Base-by-base conservation (phyloP, 352 stramenopile genomes). In the Thalassiosira exigua region DNA sequence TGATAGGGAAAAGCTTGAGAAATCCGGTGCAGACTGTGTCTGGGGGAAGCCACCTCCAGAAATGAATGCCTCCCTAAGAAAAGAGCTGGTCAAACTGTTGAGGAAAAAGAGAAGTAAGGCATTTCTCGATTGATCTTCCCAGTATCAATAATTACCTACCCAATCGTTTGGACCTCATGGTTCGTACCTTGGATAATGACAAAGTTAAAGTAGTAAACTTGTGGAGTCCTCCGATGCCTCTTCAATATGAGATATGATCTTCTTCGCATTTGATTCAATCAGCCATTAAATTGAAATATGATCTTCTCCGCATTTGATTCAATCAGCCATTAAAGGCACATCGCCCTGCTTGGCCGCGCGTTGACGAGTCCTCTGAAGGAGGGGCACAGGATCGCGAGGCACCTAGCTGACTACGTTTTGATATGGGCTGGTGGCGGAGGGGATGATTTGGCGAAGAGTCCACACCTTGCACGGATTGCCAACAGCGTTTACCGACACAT, bases 351-450 rank as follows among this genome's bases (percentile, higher is more conserved):
- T 0, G 92, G 89, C 0, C 86, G 85, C 52, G 77, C 79, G 17
- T 71, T 96, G 32, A 95, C 91, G 12, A 81, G 85, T 24, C 71
- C 77, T 50, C 51, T 92, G 32, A 87, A 94, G 59, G 85, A 93
- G 72, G 89, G 85, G 1, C 88, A 95, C 61, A 64, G 84, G 68
- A 94, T 95, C 69, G 86, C 89, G 17, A 69, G 88, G 7, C 92
- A 96, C 76, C 64, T 95, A 7, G 92, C 90, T 26, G 91, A 96
- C 73, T 95, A 95, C 71, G 82, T 96, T 36, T 79, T 95, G 19
- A 29, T 96, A 24, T 95, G 91, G 91, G 82, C 84, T 61, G 92
- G 91, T 58, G 92, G 91, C 42, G 91, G 92, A 66, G 91, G 91
- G 11, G 79, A 95, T 62, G 88, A 93, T 75, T 78, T 95, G 17